A percentile compares a stretch with the other conserved stretches of the same genome.
phyloP scores from a whole-genome alignment of 331 rosid species.

The Rosa hybrid region DNA sequence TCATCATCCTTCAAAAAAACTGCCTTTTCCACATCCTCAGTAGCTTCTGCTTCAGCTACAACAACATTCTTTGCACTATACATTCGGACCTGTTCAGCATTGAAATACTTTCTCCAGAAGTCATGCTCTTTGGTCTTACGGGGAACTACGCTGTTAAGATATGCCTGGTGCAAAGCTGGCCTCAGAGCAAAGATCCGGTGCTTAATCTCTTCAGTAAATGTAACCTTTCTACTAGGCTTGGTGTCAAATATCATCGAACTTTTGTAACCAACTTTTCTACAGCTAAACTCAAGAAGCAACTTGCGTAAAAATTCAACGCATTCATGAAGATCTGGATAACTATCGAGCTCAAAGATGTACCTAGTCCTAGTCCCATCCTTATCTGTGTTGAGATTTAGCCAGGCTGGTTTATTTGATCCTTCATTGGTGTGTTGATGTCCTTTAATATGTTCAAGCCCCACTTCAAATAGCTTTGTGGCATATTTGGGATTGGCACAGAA shows the following conservation, averaged over 20 bases:
- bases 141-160: not conserved
- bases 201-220: not conserved
- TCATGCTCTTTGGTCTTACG: not conserved
- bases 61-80: not conserved
- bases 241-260: not conserved
- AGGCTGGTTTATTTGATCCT: not conserved
- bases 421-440: not conserved
- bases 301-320: not conserved
- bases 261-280: not conserved
- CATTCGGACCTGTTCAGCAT: not conserved
- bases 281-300: not conserved
- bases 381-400: not conserved
- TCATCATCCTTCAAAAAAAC: too few relatives aligned
- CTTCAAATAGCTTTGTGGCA: not conserved
- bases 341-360: not conserved
- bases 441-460: not conserved
- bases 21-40: not conserved
- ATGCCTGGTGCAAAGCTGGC: not conserved
- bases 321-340: not conserved
- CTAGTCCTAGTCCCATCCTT: not conserved
- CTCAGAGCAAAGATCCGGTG: not conserved
- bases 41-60: not conserved
- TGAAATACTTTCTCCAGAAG: not conserved
- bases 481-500: not conserved
- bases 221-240: not conserved